Evolutionary conservation across 805 yeast species (phyloP).

Genomic region (Saturnispora besseyi): DNA sequence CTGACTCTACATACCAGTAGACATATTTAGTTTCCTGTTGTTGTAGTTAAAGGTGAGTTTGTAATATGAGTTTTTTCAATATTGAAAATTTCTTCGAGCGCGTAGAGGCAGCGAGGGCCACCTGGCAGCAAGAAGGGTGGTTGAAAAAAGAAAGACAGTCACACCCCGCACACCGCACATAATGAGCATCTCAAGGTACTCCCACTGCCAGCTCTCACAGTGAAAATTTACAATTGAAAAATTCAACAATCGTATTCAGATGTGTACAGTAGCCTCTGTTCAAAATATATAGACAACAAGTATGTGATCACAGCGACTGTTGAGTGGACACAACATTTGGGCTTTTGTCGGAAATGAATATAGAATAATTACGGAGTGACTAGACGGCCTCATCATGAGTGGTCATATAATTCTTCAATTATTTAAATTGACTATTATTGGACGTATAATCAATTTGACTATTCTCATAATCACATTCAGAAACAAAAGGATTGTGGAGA

Average conservation of each 20-base stretch:
- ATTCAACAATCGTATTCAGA: not conserved
- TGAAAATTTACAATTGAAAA: not conserved
- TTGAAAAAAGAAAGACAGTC: not conserved
- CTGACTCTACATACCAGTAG: conserved; percentile 12
- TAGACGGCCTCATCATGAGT: no score
- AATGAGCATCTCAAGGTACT: not conserved
- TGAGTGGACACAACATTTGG: no score
- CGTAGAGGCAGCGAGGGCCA: not conserved
- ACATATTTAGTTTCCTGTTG: conserved; percentile 9
- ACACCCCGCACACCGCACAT: conserved; percentile 9
- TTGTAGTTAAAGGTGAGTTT: not conserved
- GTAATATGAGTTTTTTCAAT: not conserved
- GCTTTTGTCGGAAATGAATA: no score
- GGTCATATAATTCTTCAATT: no score
- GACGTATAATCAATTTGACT: no score
- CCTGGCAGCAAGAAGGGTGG: not conserved
- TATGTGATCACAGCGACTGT: no score
- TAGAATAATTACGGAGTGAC: no score
- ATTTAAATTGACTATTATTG: no score
- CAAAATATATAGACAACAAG: not conserved
- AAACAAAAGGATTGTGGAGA: no score
- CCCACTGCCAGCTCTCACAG: not conserved
- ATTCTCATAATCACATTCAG: no score
- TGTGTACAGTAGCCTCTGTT: not conserved
- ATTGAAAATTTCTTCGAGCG: conserved; percentile 1